Percentiles rank a stretch among this genome's conserved stretches.
These are phyloP conservation scores for Phytophthora parvispora DNA, from an alignment of 352 stramenopile species.

Conservation along the genomic window DNA sequence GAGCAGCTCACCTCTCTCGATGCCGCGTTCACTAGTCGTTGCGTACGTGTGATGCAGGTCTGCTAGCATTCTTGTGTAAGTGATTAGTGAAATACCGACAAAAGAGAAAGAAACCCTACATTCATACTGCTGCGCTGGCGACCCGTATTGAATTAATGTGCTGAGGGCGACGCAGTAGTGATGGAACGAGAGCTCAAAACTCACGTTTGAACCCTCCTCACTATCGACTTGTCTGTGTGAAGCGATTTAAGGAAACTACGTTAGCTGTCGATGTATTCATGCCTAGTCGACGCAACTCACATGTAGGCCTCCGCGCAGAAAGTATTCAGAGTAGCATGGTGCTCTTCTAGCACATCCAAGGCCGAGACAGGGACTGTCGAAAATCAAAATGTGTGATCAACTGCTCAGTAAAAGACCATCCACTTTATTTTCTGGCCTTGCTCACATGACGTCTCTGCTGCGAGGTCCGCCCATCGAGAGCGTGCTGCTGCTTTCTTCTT, in stretches of 20 bases:
- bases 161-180: conserved; percentile 61
- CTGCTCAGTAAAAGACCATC: background rate
- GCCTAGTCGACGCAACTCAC: conserved; percentile 11
- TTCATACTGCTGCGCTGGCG: conserved; percentile 57
- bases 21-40: conserved; percentile 60
- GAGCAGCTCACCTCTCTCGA: conserved; percentile 63
- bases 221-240: conserved; percentile 4
- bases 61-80: conserved; percentile 16
- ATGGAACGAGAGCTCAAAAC: conserved; percentile 50
- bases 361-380: conserved; percentile 45
- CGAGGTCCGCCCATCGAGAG: conserved; percentile 47
- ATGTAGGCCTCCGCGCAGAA: conserved; percentile 45
- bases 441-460: conserved; percentile 47
- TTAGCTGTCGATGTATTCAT: background rate
- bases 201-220: conserved; percentile 2
- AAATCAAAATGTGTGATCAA: background rate
- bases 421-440: background rate
- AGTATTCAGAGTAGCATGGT: conserved; percentile 51
- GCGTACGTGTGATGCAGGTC: conserved; percentile 71
- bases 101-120: conserved; percentile 39
- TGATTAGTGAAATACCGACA: background rate
- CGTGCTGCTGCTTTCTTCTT: conserved; percentile 28
- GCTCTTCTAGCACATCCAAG: conserved; percentile 50
- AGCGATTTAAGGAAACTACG: too few species aligned
- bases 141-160: conserved; percentile 57